These are phyloP conservation scores for Balakata baccata DNA, from an alignment of 345 rosid genomes.

Conservation along the genomic window DNA sequence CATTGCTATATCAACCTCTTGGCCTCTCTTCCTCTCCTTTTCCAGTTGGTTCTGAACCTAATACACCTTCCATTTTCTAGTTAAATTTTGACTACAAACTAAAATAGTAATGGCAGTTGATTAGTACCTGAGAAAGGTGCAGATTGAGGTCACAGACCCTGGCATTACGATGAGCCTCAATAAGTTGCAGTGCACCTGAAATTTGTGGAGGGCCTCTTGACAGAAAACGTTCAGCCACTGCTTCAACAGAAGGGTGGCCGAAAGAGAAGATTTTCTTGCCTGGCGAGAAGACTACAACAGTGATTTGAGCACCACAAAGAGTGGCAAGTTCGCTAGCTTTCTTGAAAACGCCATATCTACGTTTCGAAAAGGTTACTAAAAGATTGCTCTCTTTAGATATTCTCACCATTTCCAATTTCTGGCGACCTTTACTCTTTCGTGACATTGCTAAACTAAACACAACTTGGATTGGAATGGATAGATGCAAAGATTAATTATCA, in stretches of 20 bases:
- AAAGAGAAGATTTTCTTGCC: slow-evolving; percentile 24
- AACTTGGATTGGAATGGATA: not conserved
- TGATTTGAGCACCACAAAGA: slow-evolving; percentile 26
- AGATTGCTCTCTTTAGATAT: slow-evolving; percentile 24
- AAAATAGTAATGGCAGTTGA: no score
- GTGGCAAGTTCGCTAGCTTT: slow-evolving; percentile 31
- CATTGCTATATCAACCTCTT: slow-evolving; percentile 34
- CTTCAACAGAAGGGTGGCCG: slow-evolving; percentile 25
- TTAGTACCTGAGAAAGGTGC: slow-evolving; percentile 24
- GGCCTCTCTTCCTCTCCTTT: slow-evolving; percentile 38
- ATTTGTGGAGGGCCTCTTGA: slow-evolving; percentile 12
- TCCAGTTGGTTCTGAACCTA: slow-evolving; percentile 39
- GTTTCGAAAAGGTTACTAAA: slow-evolving; percentile 25
- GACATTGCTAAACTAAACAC: slow-evolving; percentile 5
- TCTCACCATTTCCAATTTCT: slow-evolving; percentile 22
- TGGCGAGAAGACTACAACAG: slow-evolving; percentile 25
- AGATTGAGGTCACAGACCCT: slow-evolving; percentile 43
- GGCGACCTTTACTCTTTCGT: slow-evolving; percentile 15
- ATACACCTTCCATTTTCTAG: not conserved
- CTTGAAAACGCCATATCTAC: slow-evolving; percentile 22
- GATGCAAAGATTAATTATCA: not conserved
- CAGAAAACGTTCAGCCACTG: slow-evolving; percentile 20
- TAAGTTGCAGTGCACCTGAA: slow-evolving; percentile 29
- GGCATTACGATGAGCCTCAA: slow-evolving; percentile 46
- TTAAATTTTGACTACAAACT: no score